Conservation (phyloP, 2,329 filamentous ascomycete species). For the Elsinoe batatas region DNA sequence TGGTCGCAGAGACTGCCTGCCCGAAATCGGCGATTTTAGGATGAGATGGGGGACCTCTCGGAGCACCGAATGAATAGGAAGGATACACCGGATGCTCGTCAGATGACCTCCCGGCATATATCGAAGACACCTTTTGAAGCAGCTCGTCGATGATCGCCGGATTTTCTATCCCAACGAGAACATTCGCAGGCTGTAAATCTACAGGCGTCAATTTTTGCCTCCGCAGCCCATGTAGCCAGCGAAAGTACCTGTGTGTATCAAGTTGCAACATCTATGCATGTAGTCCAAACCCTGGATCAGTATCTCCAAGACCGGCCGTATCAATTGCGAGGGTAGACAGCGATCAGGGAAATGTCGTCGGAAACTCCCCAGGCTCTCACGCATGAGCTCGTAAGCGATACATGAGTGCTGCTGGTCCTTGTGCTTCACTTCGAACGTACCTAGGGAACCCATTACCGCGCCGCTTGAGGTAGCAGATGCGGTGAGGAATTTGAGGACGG, state of each 20-base stretch:
- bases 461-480: not conserved
- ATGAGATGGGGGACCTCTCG: not conserved
- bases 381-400: not conserved
- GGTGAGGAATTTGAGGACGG: not conserved
- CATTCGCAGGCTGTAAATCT: conserved; percentile 6
- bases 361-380: not conserved
- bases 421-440: no score
- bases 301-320: not conserved
- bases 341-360: not conserved
- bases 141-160: not conserved
- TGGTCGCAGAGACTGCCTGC: not conserved
- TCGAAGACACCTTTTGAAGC: not conserved
- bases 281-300: not conserved
- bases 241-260: not conserved
- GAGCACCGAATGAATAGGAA: not conserved
- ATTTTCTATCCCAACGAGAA: not conserved
- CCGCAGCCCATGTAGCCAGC: not conserved
- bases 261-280: not conserved
- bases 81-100: not conserved
- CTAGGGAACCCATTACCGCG: no score
- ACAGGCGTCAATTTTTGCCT: not conserved
- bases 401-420: no score
- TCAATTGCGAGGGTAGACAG: not conserved
- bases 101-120: no score
- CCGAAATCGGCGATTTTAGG: conserved; percentile 12